Conservation (phyloP, 1,139 yeast genomes). For the Magnusiomyces paraingens region DNA sequence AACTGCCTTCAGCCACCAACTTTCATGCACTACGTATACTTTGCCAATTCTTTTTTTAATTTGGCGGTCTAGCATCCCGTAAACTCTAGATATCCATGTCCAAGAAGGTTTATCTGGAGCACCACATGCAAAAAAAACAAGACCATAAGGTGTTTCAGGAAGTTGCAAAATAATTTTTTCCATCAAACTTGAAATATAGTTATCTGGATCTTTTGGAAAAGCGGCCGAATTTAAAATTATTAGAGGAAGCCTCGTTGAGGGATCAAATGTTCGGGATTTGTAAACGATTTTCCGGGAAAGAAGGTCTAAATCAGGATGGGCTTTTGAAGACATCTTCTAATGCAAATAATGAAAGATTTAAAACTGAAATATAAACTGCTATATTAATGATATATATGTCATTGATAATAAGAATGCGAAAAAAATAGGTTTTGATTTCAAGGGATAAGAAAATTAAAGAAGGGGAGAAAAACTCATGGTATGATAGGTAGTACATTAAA, state of each 20-base stretch:
- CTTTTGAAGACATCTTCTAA: slow-evolving; percentile 12
- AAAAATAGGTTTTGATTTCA: background rate
- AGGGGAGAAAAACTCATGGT: background rate
- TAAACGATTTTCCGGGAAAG: slow-evolving; percentile 46
- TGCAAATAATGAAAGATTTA: background rate
- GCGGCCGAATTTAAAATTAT: slow-evolving; percentile 73
- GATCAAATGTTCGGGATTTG: slow-evolving; percentile 53
- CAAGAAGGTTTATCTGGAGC: slow-evolving; percentile 50
- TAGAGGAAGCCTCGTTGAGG: slow-evolving; percentile 55
- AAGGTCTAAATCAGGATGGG: slow-evolving; percentile 18
- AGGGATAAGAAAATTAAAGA: slow-evolving; percentile 1
- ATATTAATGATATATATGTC: background rate
- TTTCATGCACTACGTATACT: slow-evolving; percentile 81
- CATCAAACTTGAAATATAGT: slow-evolving; percentile 21
- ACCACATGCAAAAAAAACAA: slow-evolving; percentile 75
- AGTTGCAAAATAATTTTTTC: slow-evolving; percentile 30
- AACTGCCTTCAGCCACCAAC: slow-evolving; percentile 80
- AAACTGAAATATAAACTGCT: background rate
- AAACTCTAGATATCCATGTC: slow-evolving; percentile 75
- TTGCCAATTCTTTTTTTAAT: slow-evolving; percentile 51
- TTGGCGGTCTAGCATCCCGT: slow-evolving; percentile 58
- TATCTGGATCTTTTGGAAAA: slow-evolving; percentile 35
- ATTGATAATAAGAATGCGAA: background rate
- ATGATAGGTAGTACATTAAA: no score
- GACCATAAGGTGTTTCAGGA: slow-evolving; percentile 54